phyloP scores from a whole-genome alignment of 148 eudicot species.

The Pouteria glomerata region DNA sequence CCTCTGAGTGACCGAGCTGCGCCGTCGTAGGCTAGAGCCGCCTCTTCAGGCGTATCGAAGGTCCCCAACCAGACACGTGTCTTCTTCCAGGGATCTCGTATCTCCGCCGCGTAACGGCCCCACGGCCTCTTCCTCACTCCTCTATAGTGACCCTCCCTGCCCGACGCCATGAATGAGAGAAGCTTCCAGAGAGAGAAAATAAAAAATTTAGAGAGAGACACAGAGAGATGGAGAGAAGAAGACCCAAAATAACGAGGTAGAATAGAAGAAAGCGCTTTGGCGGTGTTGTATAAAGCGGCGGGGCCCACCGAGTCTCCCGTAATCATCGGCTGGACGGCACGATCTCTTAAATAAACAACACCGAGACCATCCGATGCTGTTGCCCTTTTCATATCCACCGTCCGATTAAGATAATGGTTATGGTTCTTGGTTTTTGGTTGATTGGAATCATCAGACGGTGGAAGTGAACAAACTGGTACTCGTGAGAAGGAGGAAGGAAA shows the following conservation, averaged over 20 bases:
- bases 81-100: slow-evolving; percentile 64
- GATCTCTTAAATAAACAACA: not conserved
- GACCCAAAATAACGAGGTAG: too few species aligned
- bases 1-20: slow-evolving; percentile 57
- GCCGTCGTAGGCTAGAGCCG: slow-evolving; percentile 54
- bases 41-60: slow-evolving; percentile 57
- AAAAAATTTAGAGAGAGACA: not conserved
- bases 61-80: slow-evolving; percentile 61
- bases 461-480: not conserved
- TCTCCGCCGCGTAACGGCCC: slow-evolving; percentile 64
- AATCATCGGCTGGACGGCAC: slow-evolving; percentile 43
- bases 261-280: not conserved
- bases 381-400: too few species aligned
- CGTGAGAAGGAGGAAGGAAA: not conserved
- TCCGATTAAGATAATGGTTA: too few species aligned
- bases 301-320: slow-evolving; percentile 28
- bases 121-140: slow-evolving; percentile 62
- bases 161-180: slow-evolving; percentile 22
- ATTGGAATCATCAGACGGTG: not conserved
- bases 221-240: not conserved
- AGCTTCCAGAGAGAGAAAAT: slow-evolving; percentile 5
- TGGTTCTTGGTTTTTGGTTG: not conserved
- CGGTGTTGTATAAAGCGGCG: slow-evolving; percentile 9
- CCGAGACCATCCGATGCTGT: not conserved
- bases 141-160: slow-evolving; percentile 46